Evolutionary conservation across 768 basidiomycete genomes (phyloP).

Genomic region (Ramaria rubella): DNA sequence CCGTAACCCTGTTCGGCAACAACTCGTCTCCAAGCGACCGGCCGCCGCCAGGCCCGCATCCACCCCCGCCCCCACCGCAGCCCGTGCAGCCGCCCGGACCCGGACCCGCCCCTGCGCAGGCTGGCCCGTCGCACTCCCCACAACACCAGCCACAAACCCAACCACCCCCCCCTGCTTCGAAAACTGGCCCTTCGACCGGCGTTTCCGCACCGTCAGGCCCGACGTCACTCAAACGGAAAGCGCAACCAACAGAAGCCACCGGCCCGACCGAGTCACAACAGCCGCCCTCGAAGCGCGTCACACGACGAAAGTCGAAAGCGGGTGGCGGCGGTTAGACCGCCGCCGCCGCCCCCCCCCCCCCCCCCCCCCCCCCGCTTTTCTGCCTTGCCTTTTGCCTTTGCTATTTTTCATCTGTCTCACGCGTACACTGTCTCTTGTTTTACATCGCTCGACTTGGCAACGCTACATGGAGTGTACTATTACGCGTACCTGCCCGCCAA

Average conservation of each 20-base stretch:
- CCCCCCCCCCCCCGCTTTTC: conserved; percentile 17
- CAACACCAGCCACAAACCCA: conserved; percentile 16
- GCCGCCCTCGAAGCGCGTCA: conserved; percentile 42
- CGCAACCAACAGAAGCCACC: conserved; percentile 9
- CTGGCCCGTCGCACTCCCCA: conserved; percentile 18
- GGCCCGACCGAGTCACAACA: conserved; percentile 13
- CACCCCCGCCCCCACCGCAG: conserved; percentile 40
- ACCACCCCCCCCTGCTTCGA: background rate
- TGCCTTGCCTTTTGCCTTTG: conserved; percentile 19
- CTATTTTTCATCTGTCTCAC: background rate
- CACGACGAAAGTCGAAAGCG: conserved; percentile 40
- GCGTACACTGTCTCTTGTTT: background rate
- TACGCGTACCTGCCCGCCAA: background rate
- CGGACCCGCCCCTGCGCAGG: background rate
- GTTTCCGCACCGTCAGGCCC: conserved; percentile 1
- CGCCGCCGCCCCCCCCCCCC: conserved; percentile 12
- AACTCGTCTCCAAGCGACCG: conserved; percentile 22
- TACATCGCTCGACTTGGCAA: background rate
- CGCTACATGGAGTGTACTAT: conserved; percentile 1
- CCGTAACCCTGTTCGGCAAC: background rate
- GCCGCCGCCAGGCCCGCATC: conserved; percentile 21
- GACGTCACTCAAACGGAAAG: conserved; percentile 32
- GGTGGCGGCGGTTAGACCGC: conserved; percentile 37
- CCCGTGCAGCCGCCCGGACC: conserved; percentile 29
- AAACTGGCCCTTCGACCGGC: conserved; percentile 2